These are phyloP conservation scores for Achaetomiella virescens DNA, from an alignment of 495 filamentous ascomycete species.

Conservation along the genomic window DNA sequence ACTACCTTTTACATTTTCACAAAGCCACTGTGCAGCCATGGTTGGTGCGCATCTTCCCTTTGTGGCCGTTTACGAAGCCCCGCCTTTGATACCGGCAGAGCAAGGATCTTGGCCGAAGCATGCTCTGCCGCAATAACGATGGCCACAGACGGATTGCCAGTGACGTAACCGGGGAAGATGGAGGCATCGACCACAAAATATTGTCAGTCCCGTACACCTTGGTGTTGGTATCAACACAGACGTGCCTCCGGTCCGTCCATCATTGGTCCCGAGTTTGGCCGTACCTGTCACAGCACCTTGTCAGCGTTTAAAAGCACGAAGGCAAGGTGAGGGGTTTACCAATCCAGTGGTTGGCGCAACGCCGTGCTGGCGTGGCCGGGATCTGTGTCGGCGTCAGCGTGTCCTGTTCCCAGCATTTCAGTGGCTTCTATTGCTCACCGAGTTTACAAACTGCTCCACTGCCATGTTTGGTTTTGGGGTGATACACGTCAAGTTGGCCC, in stretches of 20 bases:
- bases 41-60: too few species aligned
- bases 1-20: too few species aligned
- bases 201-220: conserved; percentile 68
- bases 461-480: conserved; percentile 47
- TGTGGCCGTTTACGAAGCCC: too few species aligned
- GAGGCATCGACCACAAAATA: conserved; percentile 58
- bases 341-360: conserved; percentile 66
- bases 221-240: conserved; percentile 57
- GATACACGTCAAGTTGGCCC: conserved; percentile 48
- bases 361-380: conserved; percentile 45
- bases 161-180: conserved; percentile 54
- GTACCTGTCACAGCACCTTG: conserved; percentile 21
- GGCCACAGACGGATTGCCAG: conserved; percentile 51
- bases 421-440: conserved; percentile 11
- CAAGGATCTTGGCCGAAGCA: conserved; percentile 36
- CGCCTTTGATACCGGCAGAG: conserved; percentile 6
- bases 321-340: conserved; percentile 5
- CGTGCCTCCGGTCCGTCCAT: conserved; percentile 55
- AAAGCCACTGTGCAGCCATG: too few species aligned
- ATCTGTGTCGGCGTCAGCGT: conserved; percentile 18
- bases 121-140: conserved; percentile 53
- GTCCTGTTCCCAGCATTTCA: too few species aligned
- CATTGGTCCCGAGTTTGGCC: conserved; percentile 58
- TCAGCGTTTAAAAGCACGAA: neutral
- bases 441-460: conserved; percentile 48